A percentile compares a stretch with the other conserved stretches of the same genome.
Conservation (phyloP, 345 rosid species). For the Boechera divaricarpa region DNA sequence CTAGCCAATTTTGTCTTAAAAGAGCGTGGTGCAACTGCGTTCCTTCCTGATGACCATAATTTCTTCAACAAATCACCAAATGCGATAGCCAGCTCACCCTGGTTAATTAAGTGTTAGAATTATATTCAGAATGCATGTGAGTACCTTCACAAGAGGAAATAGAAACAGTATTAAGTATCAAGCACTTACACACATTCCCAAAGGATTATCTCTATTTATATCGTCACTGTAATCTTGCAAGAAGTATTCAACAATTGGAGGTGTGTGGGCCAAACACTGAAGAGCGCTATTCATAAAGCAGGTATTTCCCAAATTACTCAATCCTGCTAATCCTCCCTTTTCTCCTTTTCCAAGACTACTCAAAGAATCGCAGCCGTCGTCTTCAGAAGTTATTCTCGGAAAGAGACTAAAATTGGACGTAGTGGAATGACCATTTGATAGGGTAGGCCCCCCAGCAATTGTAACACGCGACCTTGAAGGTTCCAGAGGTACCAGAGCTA, state of each 20-base stretch:
- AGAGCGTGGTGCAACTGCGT: constrained; percentile 76
- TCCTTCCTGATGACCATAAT: constrained; percentile 86
- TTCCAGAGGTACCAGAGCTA: constrained; percentile 84
- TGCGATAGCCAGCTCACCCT: constrained; percentile 98
- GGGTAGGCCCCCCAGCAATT: constrained; percentile 82
- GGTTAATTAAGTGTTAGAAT: constrained; percentile 41
- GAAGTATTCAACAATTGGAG: constrained; percentile 83
- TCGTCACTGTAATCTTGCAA: constrained; percentile 83
- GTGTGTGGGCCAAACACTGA: constrained; percentile 95
- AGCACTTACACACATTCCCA: constrained; percentile 90
- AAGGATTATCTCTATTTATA: constrained; percentile 81
- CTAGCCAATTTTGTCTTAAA: constrained; percentile 92
- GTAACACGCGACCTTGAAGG: constrained; percentile 74
- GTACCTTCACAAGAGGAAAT: constrained; percentile 25
- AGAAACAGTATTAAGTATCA: constrained; percentile 20
- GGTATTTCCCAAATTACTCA: constrained; percentile 94
- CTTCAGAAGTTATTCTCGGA: constrained; percentile 45
- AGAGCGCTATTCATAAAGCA: constrained; percentile 98
- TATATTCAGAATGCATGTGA: constrained; percentile 15
- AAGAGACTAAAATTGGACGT: constrained; percentile 50
- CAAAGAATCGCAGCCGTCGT: constrained; percentile 55
- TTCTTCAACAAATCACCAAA: constrained; percentile 92
- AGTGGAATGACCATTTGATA: constrained; percentile 80
- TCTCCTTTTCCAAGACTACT: constrained; percentile 58
- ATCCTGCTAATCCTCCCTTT: constrained; percentile 88